A percentile compares a stretch with the other conserved stretches of the same genome.
These are phyloP conservation scores for Zygotorulaspora sp. DNA, from an alignment of 805 yeast genomes.

Conservation along the genomic window DNA sequence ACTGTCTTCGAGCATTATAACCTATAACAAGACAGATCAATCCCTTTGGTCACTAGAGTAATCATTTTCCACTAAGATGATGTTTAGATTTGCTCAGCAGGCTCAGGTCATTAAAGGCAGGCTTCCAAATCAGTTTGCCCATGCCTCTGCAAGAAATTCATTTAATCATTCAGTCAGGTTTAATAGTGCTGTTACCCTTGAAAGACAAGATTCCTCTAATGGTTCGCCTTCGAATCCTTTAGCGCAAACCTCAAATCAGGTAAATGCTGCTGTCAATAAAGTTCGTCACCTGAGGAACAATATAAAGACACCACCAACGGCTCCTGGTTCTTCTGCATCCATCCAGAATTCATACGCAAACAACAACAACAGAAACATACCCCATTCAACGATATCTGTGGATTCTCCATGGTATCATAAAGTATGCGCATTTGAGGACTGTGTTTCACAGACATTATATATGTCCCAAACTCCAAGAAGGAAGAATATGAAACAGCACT, in stretches of 20 bases:
- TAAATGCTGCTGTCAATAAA: constrained; percentile 27
- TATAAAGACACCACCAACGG: constrained; percentile 9
- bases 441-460: constrained; percentile 36
- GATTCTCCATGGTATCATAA: constrained; percentile 49
- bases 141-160: constrained; percentile 37
- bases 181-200: constrained; percentile 35
- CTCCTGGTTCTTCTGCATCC: constrained; percentile 5
- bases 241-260: constrained; percentile 21
- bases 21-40: no score
- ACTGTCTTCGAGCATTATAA: no score
- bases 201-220: constrained; percentile 24
- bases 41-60: no score
- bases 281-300: constrained; percentile 27
- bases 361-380: constrained; percentile 17
- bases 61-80: constrained; percentile 8
- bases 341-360: constrained; percentile 9
- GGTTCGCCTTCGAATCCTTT: constrained; percentile 15
- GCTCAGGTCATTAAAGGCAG: constrained; percentile 37
- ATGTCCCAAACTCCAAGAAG: constrained; percentile 36
- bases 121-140: constrained; percentile 39
- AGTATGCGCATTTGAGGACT: constrained; percentile 50
- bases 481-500: constrained; percentile 28
- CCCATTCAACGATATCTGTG: constrained; percentile 21
- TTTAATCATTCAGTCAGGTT: constrained; percentile 38
- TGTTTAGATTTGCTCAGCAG: constrained; percentile 36